These are phyloP conservation scores for Decorospora gaudefroyi DNA, from an alignment of 2,329 filamentous ascomycete species.

Conservation along the genomic window DNA sequence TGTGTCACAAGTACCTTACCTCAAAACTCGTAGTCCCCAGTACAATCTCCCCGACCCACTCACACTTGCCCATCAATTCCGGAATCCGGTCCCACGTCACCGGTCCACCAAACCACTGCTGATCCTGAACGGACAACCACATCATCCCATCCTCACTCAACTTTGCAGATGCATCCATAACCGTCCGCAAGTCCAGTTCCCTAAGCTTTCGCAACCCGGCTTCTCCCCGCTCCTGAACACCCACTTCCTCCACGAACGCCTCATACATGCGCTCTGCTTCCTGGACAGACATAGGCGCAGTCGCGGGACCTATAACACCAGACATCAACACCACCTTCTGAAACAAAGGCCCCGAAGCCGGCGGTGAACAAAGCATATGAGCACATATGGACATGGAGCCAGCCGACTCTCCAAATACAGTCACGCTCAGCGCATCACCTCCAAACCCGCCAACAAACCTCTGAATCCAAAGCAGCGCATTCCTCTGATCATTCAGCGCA, in stretches of 20 bases:
- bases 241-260: slow-evolving; percentile 27
- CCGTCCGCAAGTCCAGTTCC: slow-evolving; percentile 9
- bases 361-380: slow-evolving; percentile 28
- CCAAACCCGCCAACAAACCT: slow-evolving; percentile 44
- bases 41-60: slow-evolving; percentile 53
- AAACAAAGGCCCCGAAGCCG: slow-evolving; percentile 24
- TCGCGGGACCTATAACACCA: slow-evolving; percentile 23
- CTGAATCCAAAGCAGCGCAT: slow-evolving; percentile 46
- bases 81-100: slow-evolving; percentile 30
- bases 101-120: slow-evolving; percentile 17
- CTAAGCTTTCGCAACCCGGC: slow-evolving; percentile 15
- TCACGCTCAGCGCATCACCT: slow-evolving; percentile 39
- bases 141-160: slow-evolving; percentile 6
- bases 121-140: slow-evolving; percentile 21
- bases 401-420: slow-evolving; percentile 53
- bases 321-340: slow-evolving; percentile 28
- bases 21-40: slow-evolving; percentile 55
- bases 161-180: slow-evolving; percentile 20
- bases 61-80: slow-evolving; percentile 21
- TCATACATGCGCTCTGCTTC: slow-evolving; percentile 18
- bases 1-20: slow-evolving; percentile 39
- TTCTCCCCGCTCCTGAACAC: slow-evolving; percentile 18
- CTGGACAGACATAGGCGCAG: slow-evolving; percentile 9
- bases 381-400: slow-evolving; percentile 45
- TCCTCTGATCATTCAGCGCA: slow-evolving; percentile 38